Evolutionary conservation across 306 rosid species (phyloP).

Genomic region (Acacia acuminata): DNA sequence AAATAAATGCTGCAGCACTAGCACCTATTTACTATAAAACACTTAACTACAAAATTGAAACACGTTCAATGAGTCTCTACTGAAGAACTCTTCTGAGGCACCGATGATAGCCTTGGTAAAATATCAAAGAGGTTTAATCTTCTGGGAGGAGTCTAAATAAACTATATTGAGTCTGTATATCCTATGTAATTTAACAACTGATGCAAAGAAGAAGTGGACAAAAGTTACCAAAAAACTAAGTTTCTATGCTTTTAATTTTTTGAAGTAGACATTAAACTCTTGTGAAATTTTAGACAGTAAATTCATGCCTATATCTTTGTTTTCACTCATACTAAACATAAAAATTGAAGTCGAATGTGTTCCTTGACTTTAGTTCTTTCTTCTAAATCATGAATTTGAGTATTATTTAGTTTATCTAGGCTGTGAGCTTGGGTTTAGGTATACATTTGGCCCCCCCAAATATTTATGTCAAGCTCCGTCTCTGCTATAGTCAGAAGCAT

Average conservation of each 20-base stretch:
- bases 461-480: too few relatives aligned
- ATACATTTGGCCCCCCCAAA: too few relatives aligned
- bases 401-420: slow-evolving; percentile 3
- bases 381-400: neutral
- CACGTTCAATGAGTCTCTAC: neutral
- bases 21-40: neutral
- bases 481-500: neutral
- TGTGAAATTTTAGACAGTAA: neutral
- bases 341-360: neutral
- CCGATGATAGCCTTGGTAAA: neutral
- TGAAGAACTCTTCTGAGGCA: neutral
- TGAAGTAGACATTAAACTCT: too few relatives aligned
- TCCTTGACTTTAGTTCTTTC: neutral
- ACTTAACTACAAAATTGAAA: neutral
- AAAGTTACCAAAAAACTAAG: neutral
- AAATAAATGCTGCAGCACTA: neutral
- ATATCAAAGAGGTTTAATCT: neutral
- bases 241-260: neutral
- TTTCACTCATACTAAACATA: neutral
- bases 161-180: neutral
- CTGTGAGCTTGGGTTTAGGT: slow-evolving; percentile 17
- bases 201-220: slow-evolving; percentile 3
- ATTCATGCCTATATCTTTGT: neutral
- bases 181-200: neutral
- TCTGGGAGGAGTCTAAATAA: neutral